phyloP scores from a whole-genome alignment of 345 rosid species.

The Hypericum perforatum region DNA sequence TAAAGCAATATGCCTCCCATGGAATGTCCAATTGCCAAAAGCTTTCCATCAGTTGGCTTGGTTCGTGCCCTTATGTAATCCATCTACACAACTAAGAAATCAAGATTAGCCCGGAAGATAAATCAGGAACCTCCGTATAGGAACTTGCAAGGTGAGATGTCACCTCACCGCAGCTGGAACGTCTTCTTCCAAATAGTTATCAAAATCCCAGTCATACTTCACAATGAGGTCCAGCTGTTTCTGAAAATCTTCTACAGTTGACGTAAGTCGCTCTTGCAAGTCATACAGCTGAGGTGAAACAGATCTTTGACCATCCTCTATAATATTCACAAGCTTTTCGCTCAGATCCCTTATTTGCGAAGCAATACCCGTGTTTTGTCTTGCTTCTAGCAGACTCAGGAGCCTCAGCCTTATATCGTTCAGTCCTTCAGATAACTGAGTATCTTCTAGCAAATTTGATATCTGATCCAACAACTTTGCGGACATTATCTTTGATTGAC shows the following conservation, averaged over 20 bases:
- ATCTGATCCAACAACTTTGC: no score
- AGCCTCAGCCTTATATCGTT: background rate
- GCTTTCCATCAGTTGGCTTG: conserved; percentile 58
- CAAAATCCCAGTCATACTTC: conserved; percentile 85
- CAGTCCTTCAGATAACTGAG: background rate
- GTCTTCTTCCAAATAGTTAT: conserved; percentile 74
- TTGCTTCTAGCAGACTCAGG: conserved; percentile 14
- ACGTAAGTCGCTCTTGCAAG: conserved; percentile 31
- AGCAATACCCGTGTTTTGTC: conserved; percentile 14
- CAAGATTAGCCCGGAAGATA: background rate
- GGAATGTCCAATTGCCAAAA: conserved; percentile 87
- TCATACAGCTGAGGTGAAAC: conserved; percentile 18
- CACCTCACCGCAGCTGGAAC: conserved; percentile 89
- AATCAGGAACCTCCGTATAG: background rate
- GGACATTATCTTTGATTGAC: conserved; percentile 9
- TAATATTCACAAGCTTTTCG: conserved; percentile 17
- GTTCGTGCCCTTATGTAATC: conserved; percentile 53
- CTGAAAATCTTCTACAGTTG: conserved; percentile 39
- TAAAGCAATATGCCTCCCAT: conserved; percentile 95
- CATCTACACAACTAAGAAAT: conserved; percentile 33
- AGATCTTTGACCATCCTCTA: conserved; percentile 21
- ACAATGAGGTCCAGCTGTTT: conserved; percentile 46
- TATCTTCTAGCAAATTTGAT: no score
- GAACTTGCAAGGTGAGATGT: conserved; percentile 26
- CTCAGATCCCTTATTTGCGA: conserved; percentile 24